A percentile compares a stretch with the other conserved stretches of the same genome.
Conservation (phyloP, 164 flowering plant genomes). For the Akebia trifoliata region DNA sequence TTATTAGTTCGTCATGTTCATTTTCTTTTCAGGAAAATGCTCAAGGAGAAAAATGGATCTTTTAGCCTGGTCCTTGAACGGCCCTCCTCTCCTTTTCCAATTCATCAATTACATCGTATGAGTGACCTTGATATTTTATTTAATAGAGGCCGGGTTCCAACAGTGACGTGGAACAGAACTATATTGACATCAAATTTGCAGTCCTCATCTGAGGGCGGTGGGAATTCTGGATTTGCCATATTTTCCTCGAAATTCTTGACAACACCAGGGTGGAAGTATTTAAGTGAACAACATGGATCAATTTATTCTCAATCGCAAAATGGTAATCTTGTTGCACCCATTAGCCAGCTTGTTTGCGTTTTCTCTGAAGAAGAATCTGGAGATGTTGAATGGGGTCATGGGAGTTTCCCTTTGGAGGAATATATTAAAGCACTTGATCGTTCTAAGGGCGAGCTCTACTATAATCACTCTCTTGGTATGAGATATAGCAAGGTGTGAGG, state of each 20-base stretch:
- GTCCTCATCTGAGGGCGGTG: conserved; percentile 41
- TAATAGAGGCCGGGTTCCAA: conserved; percentile 68
- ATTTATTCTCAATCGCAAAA: conserved; percentile 22
- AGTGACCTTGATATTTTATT: conserved; percentile 50
- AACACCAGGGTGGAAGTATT: conserved; percentile 48
- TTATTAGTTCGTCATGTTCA: not conserved
- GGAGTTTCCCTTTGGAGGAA: conserved; percentile 85
- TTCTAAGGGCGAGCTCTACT: conserved; percentile 75
- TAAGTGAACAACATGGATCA: conserved; percentile 32
- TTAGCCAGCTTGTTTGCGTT: conserved; percentile 52
- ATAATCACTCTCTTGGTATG: conserved; percentile 88
- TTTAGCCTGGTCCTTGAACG: conserved; percentile 81
- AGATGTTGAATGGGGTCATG: conserved; percentile 83
- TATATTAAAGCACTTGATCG: conserved; percentile 86
- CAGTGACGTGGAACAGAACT: conserved; percentile 59
- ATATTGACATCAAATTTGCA: conserved; percentile 42
- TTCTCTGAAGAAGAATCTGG: conserved; percentile 57
- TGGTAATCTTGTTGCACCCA: conserved; percentile 21
- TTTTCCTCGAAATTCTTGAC: conserved; percentile 61
- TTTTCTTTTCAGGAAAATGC: conserved; percentile 52
- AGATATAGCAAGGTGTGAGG: conserved; percentile 74
- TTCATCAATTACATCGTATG: conserved; percentile 52
- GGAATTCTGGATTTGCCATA: conserved; percentile 62
- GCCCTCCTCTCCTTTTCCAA: conserved; percentile 81
- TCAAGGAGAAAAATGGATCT: conserved; percentile 52